Conservation (phyloP, 805 yeast genomes). For the Teunomyces tritomae region DNA sequence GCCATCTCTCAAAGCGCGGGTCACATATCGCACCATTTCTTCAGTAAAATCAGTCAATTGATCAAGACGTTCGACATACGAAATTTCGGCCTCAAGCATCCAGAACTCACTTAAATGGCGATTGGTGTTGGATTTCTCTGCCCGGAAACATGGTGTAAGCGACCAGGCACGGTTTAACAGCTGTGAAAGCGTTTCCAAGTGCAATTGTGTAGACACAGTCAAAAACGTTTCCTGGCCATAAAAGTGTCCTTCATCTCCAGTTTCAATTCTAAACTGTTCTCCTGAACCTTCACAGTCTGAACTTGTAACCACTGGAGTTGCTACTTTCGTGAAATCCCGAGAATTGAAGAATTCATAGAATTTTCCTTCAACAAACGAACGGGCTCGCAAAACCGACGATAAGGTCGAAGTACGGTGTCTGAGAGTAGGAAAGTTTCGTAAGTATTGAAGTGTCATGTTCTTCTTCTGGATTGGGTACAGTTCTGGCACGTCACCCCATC, state of each 20-base stretch:
- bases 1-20: slow-evolving; percentile 12
- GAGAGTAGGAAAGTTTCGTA: slow-evolving; percentile 72
- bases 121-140: slow-evolving; percentile 87
- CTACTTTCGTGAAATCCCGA: slow-evolving; percentile 62
- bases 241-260: slow-evolving; percentile 37
- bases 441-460: slow-evolving; percentile 57
- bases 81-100: slow-evolving; percentile 94
- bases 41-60: slow-evolving; percentile 70
- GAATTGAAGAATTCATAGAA: slow-evolving; percentile 53
- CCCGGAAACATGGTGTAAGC: slow-evolving; percentile 87
- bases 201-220: slow-evolving; percentile 91
- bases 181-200: slow-evolving; percentile 74
- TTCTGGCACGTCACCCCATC: slow-evolving; percentile 62
- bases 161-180: slow-evolving; percentile 85
- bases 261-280: slow-evolving; percentile 67
- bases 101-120: slow-evolving; percentile 93
- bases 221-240: slow-evolving; percentile 68
- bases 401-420: slow-evolving; percentile 72
- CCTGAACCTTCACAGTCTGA: slow-evolving; percentile 99
- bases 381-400: slow-evolving; percentile 64
- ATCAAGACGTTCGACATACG: slow-evolving; percentile 55
- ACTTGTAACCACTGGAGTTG: slow-evolving; percentile 84
- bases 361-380: slow-evolving; percentile 62
- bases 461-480: slow-evolving; percentile 85
- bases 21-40: slow-evolving; percentile 57